These are phyloP conservation scores for Themeda triandra DNA, from an alignment of 176 grass and related monocot genomes.

Conservation along the genomic window DNA sequence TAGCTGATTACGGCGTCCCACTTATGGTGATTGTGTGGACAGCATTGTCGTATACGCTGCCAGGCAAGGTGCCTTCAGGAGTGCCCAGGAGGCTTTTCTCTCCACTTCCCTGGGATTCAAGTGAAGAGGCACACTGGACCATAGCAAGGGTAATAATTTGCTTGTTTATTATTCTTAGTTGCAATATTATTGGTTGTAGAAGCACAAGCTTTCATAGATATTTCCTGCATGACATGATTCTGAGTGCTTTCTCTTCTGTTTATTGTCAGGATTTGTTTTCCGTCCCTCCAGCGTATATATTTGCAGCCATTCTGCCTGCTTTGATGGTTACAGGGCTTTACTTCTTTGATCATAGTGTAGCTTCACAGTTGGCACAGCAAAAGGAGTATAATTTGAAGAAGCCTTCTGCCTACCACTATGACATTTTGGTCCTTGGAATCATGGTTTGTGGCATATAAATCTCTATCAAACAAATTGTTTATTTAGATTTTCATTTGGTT, in stretches of 20 bases:
- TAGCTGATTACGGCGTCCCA: conserved; percentile 89
- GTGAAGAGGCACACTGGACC: conserved; percentile 72
- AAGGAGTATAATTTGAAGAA: conserved; percentile 96
- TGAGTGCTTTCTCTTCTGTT: background rate
- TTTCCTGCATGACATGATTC: background rate
- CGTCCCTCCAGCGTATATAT: conserved; percentile 77
- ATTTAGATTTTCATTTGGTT: background rate
- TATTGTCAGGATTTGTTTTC: conserved; percentile 76
- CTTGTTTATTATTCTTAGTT: background rate
- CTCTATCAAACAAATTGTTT: background rate
- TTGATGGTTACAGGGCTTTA: conserved; percentile 92
- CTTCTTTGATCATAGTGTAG: conserved; percentile 97
- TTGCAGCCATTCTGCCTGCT: conserved; percentile 81
- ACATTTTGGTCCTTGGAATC: conserved; percentile 85
- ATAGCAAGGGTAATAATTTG: conserved; percentile 55
- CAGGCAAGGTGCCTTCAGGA: conserved; percentile 58
- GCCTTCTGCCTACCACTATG: conserved; percentile 91
- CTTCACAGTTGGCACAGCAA: conserved; percentile 94
- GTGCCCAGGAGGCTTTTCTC: conserved; percentile 78
- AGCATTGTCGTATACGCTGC: conserved; percentile 67
- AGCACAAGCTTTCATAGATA: background rate
- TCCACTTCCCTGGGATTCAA: conserved; percentile 86
- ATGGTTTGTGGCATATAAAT: conserved; percentile 38
- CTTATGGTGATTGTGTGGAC: conserved; percentile 94
- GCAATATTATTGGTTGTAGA: background rate